Percentiles rank a stretch among this genome's conserved stretches.
phyloP scores from a whole-genome alignment of 2,329 filamentous ascomycete species.

The Whalleya microplaca region DNA sequence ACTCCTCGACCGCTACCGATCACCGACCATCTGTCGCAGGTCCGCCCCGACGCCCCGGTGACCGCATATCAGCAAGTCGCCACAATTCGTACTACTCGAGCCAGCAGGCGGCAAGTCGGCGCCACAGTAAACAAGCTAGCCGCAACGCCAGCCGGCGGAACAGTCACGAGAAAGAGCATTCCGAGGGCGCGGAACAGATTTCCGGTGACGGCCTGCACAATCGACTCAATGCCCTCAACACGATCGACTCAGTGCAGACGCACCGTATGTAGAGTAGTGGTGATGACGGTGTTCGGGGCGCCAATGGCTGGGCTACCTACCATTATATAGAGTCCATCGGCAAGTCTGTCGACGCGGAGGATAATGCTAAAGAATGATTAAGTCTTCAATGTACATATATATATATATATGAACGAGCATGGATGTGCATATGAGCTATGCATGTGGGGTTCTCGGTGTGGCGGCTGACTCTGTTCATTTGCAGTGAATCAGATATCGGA shows the following conservation, averaged over 20 bases:
- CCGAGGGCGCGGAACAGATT: constrained; percentile 17
- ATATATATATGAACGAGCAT: not conserved
- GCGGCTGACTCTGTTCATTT: not conserved
- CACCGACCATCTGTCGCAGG: constrained; percentile 6
- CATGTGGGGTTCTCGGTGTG: not conserved
- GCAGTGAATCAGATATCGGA: not conserved
- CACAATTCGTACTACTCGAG: constrained; percentile 33
- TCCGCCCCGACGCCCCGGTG: constrained; percentile 20
- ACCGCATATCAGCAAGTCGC: constrained; percentile 27
- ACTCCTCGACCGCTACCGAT: constrained; percentile 15
- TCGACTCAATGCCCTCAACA: constrained; percentile 25
- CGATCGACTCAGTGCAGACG: constrained; percentile 24
- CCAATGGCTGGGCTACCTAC: not conserved
- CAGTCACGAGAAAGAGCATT: constrained; percentile 22
- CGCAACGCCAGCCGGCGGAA: constrained; percentile 26
- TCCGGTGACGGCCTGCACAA: constrained; percentile 23
- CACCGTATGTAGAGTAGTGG: constrained; percentile 1
- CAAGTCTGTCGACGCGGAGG: not conserved
- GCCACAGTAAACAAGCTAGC: constrained; percentile 27
- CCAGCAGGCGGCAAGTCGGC: constrained; percentile 31
- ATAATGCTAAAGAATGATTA: not conserved
- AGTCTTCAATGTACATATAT: not conserved
- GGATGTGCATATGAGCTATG: not conserved
- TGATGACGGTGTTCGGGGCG: not conserved
- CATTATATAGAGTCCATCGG: not conserved